Conservation (phyloP, 495 filamentous ascomycete species). For the Aspergillus ellipticus region DNA sequence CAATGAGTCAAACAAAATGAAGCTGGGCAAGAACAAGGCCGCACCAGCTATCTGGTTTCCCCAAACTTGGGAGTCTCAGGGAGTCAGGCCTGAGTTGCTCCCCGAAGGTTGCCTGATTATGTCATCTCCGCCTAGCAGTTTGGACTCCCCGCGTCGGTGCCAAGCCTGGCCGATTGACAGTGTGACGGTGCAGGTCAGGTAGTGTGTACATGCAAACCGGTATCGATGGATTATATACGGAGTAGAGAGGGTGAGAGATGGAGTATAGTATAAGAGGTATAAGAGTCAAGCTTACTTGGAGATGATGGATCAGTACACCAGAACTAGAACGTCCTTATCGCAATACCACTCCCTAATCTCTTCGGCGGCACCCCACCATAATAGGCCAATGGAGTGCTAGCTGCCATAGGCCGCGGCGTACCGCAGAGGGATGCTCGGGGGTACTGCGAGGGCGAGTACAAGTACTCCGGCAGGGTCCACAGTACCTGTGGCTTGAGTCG, state of each 20-base stretch:
- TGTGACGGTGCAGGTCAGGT: too few relatives aligned
- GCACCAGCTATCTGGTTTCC: not conserved
- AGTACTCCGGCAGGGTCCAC: too few relatives aligned
- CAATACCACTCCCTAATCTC: not conserved
- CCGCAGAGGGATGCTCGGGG: not conserved
- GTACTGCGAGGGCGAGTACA: too few relatives aligned
- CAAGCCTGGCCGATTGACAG: not conserved
- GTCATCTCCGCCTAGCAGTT: not conserved
- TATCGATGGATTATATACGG: too few relatives aligned
- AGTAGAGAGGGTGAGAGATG: too few relatives aligned
- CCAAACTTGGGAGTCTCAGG: not conserved
- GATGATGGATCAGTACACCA: not conserved
- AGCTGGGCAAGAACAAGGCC: not conserved
- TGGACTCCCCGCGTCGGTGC: not conserved
- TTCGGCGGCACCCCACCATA: not conserved
- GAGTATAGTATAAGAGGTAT: not conserved
- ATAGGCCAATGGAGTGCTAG: not conserved
- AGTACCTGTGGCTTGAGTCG: not conserved
- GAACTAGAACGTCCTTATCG: not conserved
- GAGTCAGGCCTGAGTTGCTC: not conserved
- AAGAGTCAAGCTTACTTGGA: not conserved
- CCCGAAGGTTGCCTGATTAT: not conserved
- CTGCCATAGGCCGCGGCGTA: constrained; percentile 1
- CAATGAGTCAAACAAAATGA: not conserved
- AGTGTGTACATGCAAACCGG: too few relatives aligned